These are phyloP conservation scores for Lipomyces lipofer DNA, from an alignment of 805 yeast species.

Conservation along the genomic window DNA sequence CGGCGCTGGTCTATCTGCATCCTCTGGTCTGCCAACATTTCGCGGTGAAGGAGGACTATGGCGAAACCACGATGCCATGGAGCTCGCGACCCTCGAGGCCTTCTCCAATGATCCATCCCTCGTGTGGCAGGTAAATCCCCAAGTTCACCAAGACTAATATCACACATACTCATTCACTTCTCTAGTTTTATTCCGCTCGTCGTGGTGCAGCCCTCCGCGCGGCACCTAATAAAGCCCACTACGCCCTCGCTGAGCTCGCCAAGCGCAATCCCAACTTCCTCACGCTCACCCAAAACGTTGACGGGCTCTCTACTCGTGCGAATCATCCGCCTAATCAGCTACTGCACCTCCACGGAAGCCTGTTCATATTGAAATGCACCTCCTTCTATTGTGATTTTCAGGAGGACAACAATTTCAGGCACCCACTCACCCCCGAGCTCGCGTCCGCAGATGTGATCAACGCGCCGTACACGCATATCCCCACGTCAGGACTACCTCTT, in stretches of 20 bases:
- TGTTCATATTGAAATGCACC: conserved; percentile 74
- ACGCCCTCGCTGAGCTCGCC: conserved; percentile 65
- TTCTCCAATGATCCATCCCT: conserved; percentile 78
- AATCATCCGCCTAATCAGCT: conserved; percentile 56
- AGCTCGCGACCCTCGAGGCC: conserved; percentile 90
- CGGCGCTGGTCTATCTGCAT: conserved; percentile 81
- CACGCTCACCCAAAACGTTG: conserved; percentile 82
- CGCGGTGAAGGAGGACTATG: conserved; percentile 74
- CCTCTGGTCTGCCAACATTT: conserved; percentile 75
- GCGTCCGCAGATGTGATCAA: conserved; percentile 39
- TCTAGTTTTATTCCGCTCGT: conserved; percentile 67
- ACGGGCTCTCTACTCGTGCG: conserved; percentile 57
- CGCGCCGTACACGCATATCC: conserved; percentile 46
- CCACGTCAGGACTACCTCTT: conserved; percentile 58
- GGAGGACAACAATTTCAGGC: conserved; percentile 52
- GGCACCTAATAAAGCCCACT: conserved; percentile 72
- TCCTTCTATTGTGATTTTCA: conserved; percentile 67
- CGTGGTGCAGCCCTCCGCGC: conserved; percentile 65
- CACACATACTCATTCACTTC: neutral
- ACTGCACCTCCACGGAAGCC: conserved; percentile 75
- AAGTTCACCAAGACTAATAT: conserved; percentile 1
- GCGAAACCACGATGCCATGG: conserved; percentile 75
- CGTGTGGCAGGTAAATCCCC: conserved; percentile 91
- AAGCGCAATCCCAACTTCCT: conserved; percentile 48
- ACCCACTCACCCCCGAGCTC: conserved; percentile 62